Conservation (phyloP, 345 rosid genomes). For the Erysimum cheiranthoides region DNA sequence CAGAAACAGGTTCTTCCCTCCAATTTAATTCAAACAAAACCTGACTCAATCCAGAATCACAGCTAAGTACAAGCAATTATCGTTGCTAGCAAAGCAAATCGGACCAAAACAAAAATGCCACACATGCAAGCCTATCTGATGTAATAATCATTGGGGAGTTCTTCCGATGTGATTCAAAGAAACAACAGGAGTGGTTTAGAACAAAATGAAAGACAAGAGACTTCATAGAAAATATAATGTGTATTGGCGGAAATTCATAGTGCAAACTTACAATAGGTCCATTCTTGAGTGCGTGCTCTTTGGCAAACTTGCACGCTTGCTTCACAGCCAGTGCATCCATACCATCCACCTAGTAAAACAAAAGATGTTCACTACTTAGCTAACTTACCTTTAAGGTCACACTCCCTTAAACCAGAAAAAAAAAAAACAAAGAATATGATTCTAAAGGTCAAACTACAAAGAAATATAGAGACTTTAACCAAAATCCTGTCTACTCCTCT, state of each 20-base stretch:
- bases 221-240: neutral
- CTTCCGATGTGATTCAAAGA: too few relatives aligned
- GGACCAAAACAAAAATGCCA: neutral
- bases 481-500: too few relatives aligned
- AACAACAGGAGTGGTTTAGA: neutral
- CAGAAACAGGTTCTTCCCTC: neutral
- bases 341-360: constrained; percentile 73
- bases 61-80: neutral
- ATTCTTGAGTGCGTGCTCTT: constrained; percentile 82
- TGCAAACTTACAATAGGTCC: constrained; percentile 82
- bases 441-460: neutral
- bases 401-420: neutral
- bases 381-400: neutral
- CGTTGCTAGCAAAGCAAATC: neutral
- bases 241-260: neutral
- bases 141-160: neutral
- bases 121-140: neutral
- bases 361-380: neutral
- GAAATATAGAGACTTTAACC: too few relatives aligned
- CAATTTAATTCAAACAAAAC: neutral
- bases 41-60: neutral
- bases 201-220: too few relatives aligned
- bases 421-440: too few relatives aligned
- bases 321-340: constrained; percentile 93
- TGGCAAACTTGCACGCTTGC: constrained; percentile 90